Evolutionary conservation across 1,284 basidiomycete species (phyloP).

Genomic region (Sanguinoderma infundibulare): DNA sequence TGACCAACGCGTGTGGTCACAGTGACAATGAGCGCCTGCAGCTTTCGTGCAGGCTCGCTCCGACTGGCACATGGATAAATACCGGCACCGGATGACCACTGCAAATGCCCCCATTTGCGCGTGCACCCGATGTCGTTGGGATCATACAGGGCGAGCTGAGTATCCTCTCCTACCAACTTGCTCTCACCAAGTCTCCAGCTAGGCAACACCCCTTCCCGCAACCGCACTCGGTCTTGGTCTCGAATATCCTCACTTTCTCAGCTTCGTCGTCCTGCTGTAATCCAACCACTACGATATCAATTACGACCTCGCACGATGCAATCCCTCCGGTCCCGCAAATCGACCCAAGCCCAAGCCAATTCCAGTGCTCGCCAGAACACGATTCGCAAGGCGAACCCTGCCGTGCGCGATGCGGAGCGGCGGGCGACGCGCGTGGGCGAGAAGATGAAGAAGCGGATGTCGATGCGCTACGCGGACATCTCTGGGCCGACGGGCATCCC

Average conservation of each 20-base stretch:
- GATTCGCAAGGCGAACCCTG: slow-evolving; percentile 19
- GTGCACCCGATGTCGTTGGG: too few relatives aligned
- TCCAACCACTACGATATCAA: too few relatives aligned
- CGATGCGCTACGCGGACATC: slow-evolving; percentile 87
- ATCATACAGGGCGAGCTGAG: too few relatives aligned
- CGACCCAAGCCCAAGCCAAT: slow-evolving; percentile 47
- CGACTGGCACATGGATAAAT: slow-evolving; percentile 2
- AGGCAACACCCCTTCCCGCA: neutral
- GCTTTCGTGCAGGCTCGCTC: too few relatives aligned
- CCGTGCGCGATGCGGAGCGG: slow-evolving; percentile 37
- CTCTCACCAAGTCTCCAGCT: too few relatives aligned
- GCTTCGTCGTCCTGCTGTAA: too few relatives aligned
- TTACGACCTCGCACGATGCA: slow-evolving; percentile 56
- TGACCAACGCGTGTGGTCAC: too few relatives aligned
- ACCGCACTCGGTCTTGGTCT: too few relatives aligned
- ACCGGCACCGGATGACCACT: too few relatives aligned
- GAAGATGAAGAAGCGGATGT: slow-evolving; percentile 93
- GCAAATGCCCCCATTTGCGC: too few relatives aligned
- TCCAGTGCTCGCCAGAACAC: slow-evolving; percentile 28
- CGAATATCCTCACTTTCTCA: too few relatives aligned
- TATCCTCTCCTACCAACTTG: too few relatives aligned
- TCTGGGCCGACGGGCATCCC: slow-evolving; percentile 67
- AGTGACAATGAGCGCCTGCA: neutral
- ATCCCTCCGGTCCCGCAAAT: slow-evolving; percentile 63
- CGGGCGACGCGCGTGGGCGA: slow-evolving; percentile 82